Conservation (phyloP, 2,329 filamentous ascomycete genomes). For the Helicocarpus griseus region DNA sequence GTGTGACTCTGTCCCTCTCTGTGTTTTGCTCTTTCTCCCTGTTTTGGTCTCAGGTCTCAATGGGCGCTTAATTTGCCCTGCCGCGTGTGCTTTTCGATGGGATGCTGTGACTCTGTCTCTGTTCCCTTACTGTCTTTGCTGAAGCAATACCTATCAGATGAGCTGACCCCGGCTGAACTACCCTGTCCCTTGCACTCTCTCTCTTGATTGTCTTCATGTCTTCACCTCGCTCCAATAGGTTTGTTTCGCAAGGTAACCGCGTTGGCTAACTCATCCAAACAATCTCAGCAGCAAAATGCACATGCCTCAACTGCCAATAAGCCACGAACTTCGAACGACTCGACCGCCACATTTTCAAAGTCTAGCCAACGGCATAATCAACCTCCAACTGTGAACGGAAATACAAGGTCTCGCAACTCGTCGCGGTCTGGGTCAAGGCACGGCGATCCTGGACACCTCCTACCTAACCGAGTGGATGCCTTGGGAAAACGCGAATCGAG, state of each 20-base stretch:
- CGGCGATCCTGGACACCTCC: slow-evolving; percentile 21
- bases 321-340: slow-evolving; percentile 30
- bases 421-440: slow-evolving; percentile 24
- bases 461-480: slow-evolving; percentile 19
- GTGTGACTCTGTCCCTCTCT: slow-evolving; percentile 12
- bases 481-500: slow-evolving; percentile 25
- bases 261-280: not conserved
- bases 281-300: slow-evolving; percentile 6
- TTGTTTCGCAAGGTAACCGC: not conserved
- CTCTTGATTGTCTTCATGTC: not conserved
- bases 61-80: slow-evolving; percentile 1
- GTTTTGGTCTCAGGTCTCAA: not conserved
- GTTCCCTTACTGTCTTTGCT: not conserved
- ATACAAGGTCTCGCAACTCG: slow-evolving; percentile 26
- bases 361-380: slow-evolving; percentile 22
- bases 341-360: slow-evolving; percentile 19
- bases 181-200: not conserved
- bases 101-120: not conserved
- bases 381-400: slow-evolving; percentile 22
- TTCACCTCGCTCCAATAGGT: not conserved
- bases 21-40: slow-evolving; percentile 2
- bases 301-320: slow-evolving; percentile 16
- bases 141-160: not conserved
- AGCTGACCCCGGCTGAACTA: not conserved
- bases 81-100: not conserved